These are phyloP conservation scores for Balakata baccata DNA, from an alignment of 345 rosid genomes.

Conservation along the genomic window DNA sequence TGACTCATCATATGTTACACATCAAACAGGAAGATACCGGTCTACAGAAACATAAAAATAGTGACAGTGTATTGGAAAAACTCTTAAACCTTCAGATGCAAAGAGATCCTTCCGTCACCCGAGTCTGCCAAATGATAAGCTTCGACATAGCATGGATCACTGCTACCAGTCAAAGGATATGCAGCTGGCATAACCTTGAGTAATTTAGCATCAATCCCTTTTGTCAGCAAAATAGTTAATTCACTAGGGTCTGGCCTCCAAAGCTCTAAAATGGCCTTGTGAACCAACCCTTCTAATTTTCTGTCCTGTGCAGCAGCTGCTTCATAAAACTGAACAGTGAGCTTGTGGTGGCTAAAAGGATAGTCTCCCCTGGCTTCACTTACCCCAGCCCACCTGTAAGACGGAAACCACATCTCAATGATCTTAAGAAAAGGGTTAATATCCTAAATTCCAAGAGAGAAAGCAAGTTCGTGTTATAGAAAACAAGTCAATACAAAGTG, in stretches of 20 bases:
- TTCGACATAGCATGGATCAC: constrained; percentile 97
- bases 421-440: constrained; percentile 14
- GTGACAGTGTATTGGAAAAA: not conserved
- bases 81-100: constrained; percentile 72
- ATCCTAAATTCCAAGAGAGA: not conserved
- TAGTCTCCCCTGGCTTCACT: constrained; percentile 98
- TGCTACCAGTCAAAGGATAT: constrained; percentile 78
- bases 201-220: constrained; percentile 67
- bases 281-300: constrained; percentile 90
- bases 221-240: constrained; percentile 67
- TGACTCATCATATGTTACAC: not conserved
- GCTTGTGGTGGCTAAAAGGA: constrained; percentile 97
- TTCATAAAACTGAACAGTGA: constrained; percentile 96
- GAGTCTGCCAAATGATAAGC: constrained; percentile 97
- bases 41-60: not conserved
- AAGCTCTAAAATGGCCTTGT: constrained; percentile 94
- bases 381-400: constrained; percentile 91
- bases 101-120: constrained; percentile 86
- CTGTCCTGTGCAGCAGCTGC: constrained; percentile 98
- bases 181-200: constrained; percentile 80
- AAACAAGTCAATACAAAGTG: constrained; percentile 1
- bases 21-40: not conserved
- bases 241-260: constrained; percentile 98
- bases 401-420: constrained; percentile 23
- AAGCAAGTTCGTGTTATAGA: not conserved